Evolutionary conservation across 495 filamentous ascomycete species (phyloP), one percentile per base, ranked within the genome.

Genomic region (Daldinia concentrica): DNA sequence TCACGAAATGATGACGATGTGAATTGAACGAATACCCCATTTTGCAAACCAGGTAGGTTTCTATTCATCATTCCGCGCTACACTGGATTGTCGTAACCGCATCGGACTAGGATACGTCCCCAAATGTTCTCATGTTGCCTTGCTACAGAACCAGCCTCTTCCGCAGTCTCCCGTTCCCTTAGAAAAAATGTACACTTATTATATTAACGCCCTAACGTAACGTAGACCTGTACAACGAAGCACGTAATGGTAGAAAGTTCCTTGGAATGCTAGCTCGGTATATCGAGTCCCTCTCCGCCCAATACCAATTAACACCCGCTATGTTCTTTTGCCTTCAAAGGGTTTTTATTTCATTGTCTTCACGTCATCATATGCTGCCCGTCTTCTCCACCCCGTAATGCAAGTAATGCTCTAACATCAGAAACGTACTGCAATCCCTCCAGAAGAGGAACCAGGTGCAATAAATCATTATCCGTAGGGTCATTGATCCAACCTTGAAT

Each of bases 361-460:
- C 63, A 74, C 71, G 67, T 73, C 55, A 78, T 80, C 77, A 81
- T 81, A 72, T 84, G 85, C 78, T 86, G 84, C 19, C 85, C 86
- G 66, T 86, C 85, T 73, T 99, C 92, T 8, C 95, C 95, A 73
- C 94, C 90, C 68, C 94, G 88, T 73, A 99, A 84, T 37, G 92
- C 93, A 69, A 98, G 82, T 58, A 98, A 82, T 51, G 95, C 93
- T 52, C 95, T 87, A 32, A 98, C 95, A 81, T 99, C 95, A 22
- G 92, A 97, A 64, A 93, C 94, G 83, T 97, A 96, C 80, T 98
- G 96, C 76, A 99, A 82, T 27, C 92, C 95, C 82, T 98, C 95
- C 43, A 99, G 84, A 73, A 98, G 85, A n/a, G 95, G 95, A 62
- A 99, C 87, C 48, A 99, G 83, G 79, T 98, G 93, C 76, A 97